A percentile compares a stretch with the other conserved stretches of the same genome.
Conservation (phyloP, 108 stramenopile species). For the Asterionellopsis glacialis region DNA sequence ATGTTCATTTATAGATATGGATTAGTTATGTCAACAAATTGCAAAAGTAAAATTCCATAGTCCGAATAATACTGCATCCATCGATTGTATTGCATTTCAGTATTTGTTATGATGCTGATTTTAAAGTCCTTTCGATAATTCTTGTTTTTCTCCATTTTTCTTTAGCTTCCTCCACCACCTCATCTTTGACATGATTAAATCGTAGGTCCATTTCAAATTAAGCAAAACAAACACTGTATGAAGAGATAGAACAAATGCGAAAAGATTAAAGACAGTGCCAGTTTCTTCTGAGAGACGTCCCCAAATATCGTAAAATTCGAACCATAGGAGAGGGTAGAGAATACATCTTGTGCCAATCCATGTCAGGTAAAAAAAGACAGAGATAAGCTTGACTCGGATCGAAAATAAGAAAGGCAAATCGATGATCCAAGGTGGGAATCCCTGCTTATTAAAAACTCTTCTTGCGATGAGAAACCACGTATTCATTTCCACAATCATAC, state of each 20-base stretch:
- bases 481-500: constrained; percentile 81
- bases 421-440: constrained; percentile 80
- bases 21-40: too few relatives aligned
- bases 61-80: too few relatives aligned
- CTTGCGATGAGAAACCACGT: constrained; percentile 90
- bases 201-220: constrained; percentile 85
- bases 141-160: constrained; percentile 3
- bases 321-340: constrained; percentile 52
- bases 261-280: constrained; percentile 35
- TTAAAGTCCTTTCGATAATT: constrained; percentile 7
- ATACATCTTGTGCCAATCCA: constrained; percentile 69
- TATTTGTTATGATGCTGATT: background rate
- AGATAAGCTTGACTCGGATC: constrained; percentile 78
- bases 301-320: constrained; percentile 18
- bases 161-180: constrained; percentile 31
- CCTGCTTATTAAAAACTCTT: constrained; percentile 86
- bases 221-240: constrained; percentile 63
- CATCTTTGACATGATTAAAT: constrained; percentile 70
- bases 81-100: background rate
- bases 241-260: constrained; percentile 41
- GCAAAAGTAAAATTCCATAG: too few relatives aligned
- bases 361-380: constrained; percentile 66
- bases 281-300: constrained; percentile 5
- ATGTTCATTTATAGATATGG: background rate
- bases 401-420: constrained; percentile 60